Evolutionary conservation across 2,329 filamentous ascomycete species (phyloP), one percentile per base, ranked within the genome.

Genomic region (Xylariaceae sp.): DNA sequence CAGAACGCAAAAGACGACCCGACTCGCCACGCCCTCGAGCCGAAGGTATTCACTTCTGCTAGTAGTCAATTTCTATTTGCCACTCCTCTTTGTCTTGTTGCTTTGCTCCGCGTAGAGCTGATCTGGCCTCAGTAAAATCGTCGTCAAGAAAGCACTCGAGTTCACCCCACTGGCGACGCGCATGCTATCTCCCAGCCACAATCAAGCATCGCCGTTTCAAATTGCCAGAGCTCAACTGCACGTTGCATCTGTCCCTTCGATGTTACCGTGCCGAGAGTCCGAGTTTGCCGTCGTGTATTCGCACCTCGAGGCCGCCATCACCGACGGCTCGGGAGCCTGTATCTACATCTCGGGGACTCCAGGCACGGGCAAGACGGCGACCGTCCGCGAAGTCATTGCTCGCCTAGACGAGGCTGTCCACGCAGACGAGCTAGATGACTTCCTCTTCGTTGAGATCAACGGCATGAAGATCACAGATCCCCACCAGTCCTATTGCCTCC

Each of bases 301-400:
- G 5, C 90, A 97, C 67, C 83, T 99, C 32, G 91, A 96, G 65
- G 87, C 90, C 7, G 94, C 95, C 45, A 99, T 99, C 63, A 87
- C 87, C 12, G 92, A 96, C 58, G 94, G 92, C 15, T 89, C 87
- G 2, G 95, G 95, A 12, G 89, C 92, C 30, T 99, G 95, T 68
- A 97, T 99, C 64, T 99, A 99, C 71, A 99, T 99, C 52, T 97
- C 94, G 0, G 94, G 94, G n/a, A 97, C 92, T 0, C 94, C 95
- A 0, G 94, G 95, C 7, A 99, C 94, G 0, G 94, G 94, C 30
- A 99, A 99, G 69, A 99, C 94, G 1, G 94, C 94, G 11, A 99
- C 95, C 0, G 94, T 99, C 10, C 87, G 94, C 42, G 94, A 99
- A 69, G 94, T 97, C 1, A 87, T 99, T 14, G 83, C 87, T 5